Percentiles rank a stretch among this genome's conserved stretches.
Evolutionary conservation across 2,329 filamentous ascomycete species (phyloP).

Genomic region (Orbilia brochopaga): DNA sequence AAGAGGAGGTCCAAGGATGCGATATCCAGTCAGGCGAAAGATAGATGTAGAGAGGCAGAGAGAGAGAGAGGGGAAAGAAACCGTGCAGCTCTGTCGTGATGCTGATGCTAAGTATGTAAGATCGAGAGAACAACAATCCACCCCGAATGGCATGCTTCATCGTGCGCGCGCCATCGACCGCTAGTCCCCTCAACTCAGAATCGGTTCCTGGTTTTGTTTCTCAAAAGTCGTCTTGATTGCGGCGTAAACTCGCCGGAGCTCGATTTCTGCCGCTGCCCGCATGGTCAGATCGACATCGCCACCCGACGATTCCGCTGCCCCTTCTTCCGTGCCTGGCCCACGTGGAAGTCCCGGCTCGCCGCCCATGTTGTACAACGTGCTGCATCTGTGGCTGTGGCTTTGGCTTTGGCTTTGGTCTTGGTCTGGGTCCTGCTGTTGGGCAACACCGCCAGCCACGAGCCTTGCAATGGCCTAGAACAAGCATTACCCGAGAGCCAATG

Average conservation of each 20-base stretch:
- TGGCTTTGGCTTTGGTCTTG: conserved; percentile 1
- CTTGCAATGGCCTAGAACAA: conserved; percentile 37
- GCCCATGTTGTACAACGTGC: conserved; percentile 1
- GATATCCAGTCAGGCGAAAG: too few species aligned
- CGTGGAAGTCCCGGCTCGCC: neutral
- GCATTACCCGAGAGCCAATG: neutral
- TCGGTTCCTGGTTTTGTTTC: neutral
- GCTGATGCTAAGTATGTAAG: neutral
- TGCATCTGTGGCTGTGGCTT: neutral
- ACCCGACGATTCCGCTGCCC: neutral
- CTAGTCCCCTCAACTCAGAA: neutral
- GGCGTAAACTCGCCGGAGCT: conserved; percentile 23
- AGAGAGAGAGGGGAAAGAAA: too few species aligned
- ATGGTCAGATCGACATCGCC: conserved; percentile 25
- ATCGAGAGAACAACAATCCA: neutral
- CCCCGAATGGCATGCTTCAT: neutral
- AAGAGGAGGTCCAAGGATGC: too few species aligned
- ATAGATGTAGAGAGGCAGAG: too few species aligned
- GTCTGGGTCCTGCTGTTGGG: neutral
- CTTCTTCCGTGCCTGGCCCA: neutral
- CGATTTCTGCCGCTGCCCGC: conserved; percentile 40
- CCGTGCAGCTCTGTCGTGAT: too few species aligned
- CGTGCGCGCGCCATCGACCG: too few species aligned
- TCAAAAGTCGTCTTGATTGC: conserved; percentile 30
- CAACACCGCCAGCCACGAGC: conserved; percentile 34